phyloP scores from a whole-genome alignment of 176 grass and related monocot species.

The bread wheat (Triticum aestivum) region DNA sequence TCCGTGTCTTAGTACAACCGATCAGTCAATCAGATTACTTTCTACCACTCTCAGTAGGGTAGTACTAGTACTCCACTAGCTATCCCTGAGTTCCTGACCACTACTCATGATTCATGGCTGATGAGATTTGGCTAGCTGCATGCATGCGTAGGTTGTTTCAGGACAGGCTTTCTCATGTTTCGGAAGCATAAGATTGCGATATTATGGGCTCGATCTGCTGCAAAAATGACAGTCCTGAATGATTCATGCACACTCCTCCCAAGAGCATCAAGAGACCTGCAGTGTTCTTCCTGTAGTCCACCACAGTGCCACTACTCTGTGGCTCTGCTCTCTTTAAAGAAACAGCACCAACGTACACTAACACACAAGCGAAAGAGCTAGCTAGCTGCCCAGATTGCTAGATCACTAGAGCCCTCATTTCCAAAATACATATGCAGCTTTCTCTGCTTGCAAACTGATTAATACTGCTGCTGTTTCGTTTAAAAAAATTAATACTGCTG shows the following conservation, averaged over 20 bases:
- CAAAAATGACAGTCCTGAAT: slow-evolving; percentile 13
- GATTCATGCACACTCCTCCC: slow-evolving; percentile 26
- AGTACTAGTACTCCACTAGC: background rate
- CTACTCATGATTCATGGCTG: slow-evolving; percentile 22
- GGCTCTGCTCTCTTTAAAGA: slow-evolving; percentile 42
- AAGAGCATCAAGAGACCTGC: slow-evolving; percentile 47
- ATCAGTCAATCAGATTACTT: slow-evolving; percentile 33
- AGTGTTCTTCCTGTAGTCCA: slow-evolving; percentile 49
- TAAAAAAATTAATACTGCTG: background rate
- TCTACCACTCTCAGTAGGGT: background rate
- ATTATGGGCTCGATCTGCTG: slow-evolving; percentile 28
- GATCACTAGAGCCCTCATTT: slow-evolving; percentile 26
- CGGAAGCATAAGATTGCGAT: slow-evolving; percentile 47
- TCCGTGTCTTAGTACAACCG: slow-evolving; percentile 28
- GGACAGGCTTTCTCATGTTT: slow-evolving; percentile 42
- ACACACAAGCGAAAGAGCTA: slow-evolving; percentile 14
- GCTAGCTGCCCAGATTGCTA: slow-evolving; percentile 3
- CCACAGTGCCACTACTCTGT: slow-evolving; percentile 22
- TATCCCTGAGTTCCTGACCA: slow-evolving; percentile 14
- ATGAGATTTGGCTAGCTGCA: slow-evolving; percentile 37
- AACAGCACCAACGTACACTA: slow-evolving; percentile 35
- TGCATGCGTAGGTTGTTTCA: slow-evolving; percentile 38
- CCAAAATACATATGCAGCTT: slow-evolving; percentile 20
- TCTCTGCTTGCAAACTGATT: slow-evolving; percentile 27
- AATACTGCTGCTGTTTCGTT: background rate